Base-by-base conservation (phyloP, 1,139 yeast species). In the Geotrichum australiense region DNA sequence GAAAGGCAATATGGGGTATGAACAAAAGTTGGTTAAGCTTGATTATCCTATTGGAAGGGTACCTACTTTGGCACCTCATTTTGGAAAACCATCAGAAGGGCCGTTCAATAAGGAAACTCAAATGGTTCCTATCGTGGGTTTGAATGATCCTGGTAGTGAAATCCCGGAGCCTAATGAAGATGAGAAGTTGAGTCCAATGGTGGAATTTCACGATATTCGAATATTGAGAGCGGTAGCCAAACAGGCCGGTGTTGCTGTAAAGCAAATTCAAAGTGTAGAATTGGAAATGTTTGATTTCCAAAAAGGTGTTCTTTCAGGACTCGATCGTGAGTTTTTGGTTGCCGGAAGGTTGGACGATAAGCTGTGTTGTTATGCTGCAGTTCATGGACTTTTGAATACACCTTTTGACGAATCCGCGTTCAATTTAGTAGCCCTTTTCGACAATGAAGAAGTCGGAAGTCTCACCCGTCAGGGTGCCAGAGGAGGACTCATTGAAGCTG, bases 381-480 rank as follows among this genome's bases (percentile, higher is more conserved):
- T 81, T 28, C 71, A 70, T 46, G 95, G 82, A 2, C 65, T 87
- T 5, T 39, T 64, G 2, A 61, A 59, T 32, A 55, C 76, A 35
- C 83, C 68, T 74, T 61, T 78, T 69, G 51, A 85, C 79, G 37
- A 36, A 19, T 11, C 33, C 2, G 83, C 85, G 31, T 76, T 84
- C 38, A 79, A 77, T 59, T 59, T 85, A 56, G 74, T 85, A 38
- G 82, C 93, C 0, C 70, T 86, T 46, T 89, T 85, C 60, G 96
- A 89, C 59, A 94, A 89, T 59, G 97, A 89, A 63, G 97, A 89
- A 62, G 74, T 87, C 52, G 96, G 96, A 0, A 82, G 94, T 4
- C 68, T 76, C 22, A 77, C 91, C 26, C 89, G 94, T 11, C 96
- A 87, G 61, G 97, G 97, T 49, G 97, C 96, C 2, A 83, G 82